Evolutionary conservation across 2,329 filamentous ascomycete genomes (phyloP).

Genomic region (Fusarium sublunatum): DNA sequence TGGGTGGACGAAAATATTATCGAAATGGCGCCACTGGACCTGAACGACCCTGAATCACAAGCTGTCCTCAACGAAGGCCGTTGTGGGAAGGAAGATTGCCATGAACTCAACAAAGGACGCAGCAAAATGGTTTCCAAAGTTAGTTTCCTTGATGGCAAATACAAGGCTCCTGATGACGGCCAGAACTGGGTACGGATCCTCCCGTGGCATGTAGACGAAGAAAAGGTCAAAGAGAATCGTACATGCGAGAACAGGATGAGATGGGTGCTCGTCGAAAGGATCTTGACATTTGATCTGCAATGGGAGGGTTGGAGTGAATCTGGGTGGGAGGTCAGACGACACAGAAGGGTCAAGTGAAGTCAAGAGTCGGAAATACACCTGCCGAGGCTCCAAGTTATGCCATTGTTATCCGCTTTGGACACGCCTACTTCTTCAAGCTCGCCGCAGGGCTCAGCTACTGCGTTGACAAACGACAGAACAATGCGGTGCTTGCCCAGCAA

Average conservation of each 20-base stretch:
- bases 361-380: not conserved
- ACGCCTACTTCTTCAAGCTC: not conserved
- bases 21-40: constrained; percentile 52
- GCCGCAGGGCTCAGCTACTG: not conserved
- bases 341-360: constrained; percentile 19
- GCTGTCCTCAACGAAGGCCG: constrained; percentile 51
- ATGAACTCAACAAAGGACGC: constrained; percentile 51
- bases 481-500: not conserved
- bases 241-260: constrained; percentile 51
- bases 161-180: constrained; percentile 43
- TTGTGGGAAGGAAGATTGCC: constrained; percentile 52
- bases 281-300: constrained; percentile 52
- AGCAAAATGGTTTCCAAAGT: constrained; percentile 55
- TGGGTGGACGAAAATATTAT: constrained; percentile 54
- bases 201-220: constrained; percentile 49
- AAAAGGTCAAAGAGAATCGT: constrained; percentile 42
- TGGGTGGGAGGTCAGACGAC: constrained; percentile 40
- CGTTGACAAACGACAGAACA: constrained; percentile 6
- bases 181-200: constrained; percentile 49
- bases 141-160: constrained; percentile 51
- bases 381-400: not conserved
- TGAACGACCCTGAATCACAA: constrained; percentile 51
- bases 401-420: not conserved
- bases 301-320: constrained; percentile 50
- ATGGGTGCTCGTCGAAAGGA: constrained; percentile 54